A percentile compares a stretch with the other conserved stretches of the same genome.
phyloP scores from a whole-genome alignment of 2,329 filamentous ascomycete species.

The Fusarium globosum region DNA sequence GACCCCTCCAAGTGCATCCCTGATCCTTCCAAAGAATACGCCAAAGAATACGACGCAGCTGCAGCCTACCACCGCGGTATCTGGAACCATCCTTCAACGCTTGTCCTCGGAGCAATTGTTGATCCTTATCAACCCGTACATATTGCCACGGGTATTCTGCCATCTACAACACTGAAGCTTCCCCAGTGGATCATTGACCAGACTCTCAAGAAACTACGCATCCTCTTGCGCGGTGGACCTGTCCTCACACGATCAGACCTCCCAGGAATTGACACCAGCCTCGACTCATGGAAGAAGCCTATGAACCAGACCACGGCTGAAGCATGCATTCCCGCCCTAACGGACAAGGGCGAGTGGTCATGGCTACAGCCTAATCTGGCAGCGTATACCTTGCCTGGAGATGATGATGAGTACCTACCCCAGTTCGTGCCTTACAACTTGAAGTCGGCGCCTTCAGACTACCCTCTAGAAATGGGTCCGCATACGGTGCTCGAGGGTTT shows the following conservation, averaged over 20 bases:
- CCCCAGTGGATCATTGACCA: not conserved
- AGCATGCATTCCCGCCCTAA: not conserved
- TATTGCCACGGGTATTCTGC: not conserved
- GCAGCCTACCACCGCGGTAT: not conserved
- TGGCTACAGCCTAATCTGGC: not conserved
- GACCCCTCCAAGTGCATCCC: not conserved
- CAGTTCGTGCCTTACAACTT: not conserved
- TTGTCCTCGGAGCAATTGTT: not conserved
- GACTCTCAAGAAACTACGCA: not conserved
- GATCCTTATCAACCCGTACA: not conserved
- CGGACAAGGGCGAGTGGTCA: not conserved
- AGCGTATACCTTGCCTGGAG: not conserved
- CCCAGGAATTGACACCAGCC: not conserved
- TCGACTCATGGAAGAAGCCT: not conserved
- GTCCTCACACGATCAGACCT: not conserved
- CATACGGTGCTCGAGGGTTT: not conserved
- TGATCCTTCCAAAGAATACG: not conserved
- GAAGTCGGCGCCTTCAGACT: not conserved
- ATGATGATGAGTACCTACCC: not conserved
- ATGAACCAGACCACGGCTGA: not conserved
- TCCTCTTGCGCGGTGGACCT: not conserved
- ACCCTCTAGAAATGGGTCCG: not conserved
- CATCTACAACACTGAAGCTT: not conserved
- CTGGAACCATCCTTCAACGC: not conserved
- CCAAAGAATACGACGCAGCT: not conserved